These are phyloP conservation scores for Ganoderma sinense DNA, from an alignment of 1,284 basidiomycete genomes.

Conservation along the genomic window DNA sequence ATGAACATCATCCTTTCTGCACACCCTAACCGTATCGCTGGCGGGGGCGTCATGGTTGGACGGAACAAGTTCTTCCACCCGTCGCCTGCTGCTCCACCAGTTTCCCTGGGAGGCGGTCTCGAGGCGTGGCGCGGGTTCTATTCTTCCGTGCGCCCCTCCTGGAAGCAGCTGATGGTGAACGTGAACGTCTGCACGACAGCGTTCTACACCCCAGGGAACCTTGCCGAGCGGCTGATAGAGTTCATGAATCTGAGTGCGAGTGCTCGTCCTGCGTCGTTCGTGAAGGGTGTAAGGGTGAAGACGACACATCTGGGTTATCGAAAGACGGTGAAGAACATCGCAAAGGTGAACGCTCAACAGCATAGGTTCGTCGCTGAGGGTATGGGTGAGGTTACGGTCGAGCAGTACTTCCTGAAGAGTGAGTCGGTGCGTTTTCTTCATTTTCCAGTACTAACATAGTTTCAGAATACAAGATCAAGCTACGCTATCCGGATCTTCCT, in stretches of 20 bases:
- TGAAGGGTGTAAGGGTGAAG: constrained; percentile 63
- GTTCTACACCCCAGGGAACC: constrained; percentile 72
- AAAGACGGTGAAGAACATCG: constrained; percentile 65
- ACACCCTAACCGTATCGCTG: constrained; percentile 60
- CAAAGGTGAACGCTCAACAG: constrained; percentile 53
- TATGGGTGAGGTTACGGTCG: constrained; percentile 59
- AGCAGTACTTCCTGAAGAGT: constrained; percentile 71
- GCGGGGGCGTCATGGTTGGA: constrained; percentile 77
- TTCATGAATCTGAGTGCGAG: constrained; percentile 61
- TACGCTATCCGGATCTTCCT: constrained; percentile 59
- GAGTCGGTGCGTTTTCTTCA: constrained; percentile 33
- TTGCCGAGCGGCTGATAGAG: constrained; percentile 61
- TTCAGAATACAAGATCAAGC: constrained; percentile 62
- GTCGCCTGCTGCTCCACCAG: constrained; percentile 48
- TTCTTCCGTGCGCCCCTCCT: constrained; percentile 75
- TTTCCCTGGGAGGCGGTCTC: constrained; percentile 64
- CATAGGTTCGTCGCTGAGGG: constrained; percentile 64
- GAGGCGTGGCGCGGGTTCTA: constrained; percentile 80
- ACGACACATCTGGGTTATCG: constrained; percentile 65
- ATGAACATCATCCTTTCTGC: constrained; percentile 76
- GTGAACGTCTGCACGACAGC: constrained; percentile 82
- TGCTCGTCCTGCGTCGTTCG: constrained; percentile 59
- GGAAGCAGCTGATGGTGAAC: constrained; percentile 80
- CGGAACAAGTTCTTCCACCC: constrained; percentile 81
- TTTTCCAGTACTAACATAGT: not conserved